Evolutionary conservation across 1,139 yeast genomes (phyloP).

Genomic region (Yamadazyma trypodendri): DNA sequence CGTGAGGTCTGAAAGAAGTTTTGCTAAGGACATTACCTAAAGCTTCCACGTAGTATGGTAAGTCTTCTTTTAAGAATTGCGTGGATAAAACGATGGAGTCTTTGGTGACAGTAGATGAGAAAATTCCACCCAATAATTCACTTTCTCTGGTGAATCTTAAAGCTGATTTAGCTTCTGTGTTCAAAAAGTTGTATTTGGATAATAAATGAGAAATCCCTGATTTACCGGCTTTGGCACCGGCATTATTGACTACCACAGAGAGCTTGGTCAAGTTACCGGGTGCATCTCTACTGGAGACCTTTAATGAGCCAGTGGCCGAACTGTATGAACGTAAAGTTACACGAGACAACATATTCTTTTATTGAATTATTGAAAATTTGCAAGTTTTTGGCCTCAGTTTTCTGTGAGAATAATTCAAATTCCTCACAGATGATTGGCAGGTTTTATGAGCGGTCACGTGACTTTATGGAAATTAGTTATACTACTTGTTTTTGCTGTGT

Average conservation of each 20-base stretch:
- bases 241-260: constrained; percentile 72
- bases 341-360: constrained; percentile 44
- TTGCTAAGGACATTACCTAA: constrained; percentile 74
- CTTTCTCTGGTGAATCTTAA: constrained; percentile 92
- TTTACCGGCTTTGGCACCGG: constrained; percentile 79
- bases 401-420: constrained; percentile 10
- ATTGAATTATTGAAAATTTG: constrained; percentile 1
- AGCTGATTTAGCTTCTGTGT: constrained; percentile 82
- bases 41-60: constrained; percentile 90
- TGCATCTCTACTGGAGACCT: constrained; percentile 47
- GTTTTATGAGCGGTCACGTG: constrained; percentile 11
- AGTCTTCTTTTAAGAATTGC: constrained; percentile 78
- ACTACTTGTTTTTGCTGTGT: not conserved
- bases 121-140: constrained; percentile 87
- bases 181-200: constrained; percentile 81
- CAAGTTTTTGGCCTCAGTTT: constrained; percentile 4
- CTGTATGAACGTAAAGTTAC: constrained; percentile 49
- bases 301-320: constrained; percentile 46
- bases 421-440: constrained; percentile 22
- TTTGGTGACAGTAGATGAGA: constrained; percentile 71
- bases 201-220: constrained; percentile 87
- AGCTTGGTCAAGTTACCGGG: constrained; percentile 64
- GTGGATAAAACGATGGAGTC: constrained; percentile 81
- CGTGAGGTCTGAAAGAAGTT: constrained; percentile 79
- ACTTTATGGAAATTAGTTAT: not conserved